A percentile compares a stretch with the other conserved stretches of the same genome.
These are phyloP conservation scores for Cystobasidium slooffiae DNA, from an alignment of 1,284 basidiomycete species.

Conservation along the genomic window DNA sequence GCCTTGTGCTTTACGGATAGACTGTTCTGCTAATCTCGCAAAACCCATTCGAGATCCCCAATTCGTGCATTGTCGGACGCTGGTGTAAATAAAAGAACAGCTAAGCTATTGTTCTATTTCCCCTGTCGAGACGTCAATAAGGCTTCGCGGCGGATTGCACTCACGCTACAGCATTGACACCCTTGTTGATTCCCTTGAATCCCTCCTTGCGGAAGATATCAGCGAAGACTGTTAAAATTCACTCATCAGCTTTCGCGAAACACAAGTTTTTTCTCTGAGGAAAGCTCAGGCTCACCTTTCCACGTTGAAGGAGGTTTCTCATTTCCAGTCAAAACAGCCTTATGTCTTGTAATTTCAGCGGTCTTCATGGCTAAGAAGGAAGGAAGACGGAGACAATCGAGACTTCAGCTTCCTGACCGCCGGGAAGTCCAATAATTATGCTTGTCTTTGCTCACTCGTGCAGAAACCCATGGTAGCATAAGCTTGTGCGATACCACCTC, in stretches of 20 bases:
- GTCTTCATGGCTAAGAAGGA: constrained; percentile 44
- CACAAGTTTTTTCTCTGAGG: background rate
- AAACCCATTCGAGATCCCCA: constrained; percentile 99
- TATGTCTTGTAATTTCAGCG: constrained; percentile 96
- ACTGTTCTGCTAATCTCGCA: constrained; percentile 85
- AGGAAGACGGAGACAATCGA: background rate
- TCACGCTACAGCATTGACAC: constrained; percentile 92
- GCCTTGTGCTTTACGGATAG: constrained; percentile 76
- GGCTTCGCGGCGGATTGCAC: too few species aligned
- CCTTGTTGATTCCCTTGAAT: constrained; percentile 97
- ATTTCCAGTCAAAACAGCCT: constrained; percentile 80
- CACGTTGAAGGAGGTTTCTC: constrained; percentile 88
- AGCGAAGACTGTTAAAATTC: constrained; percentile 26
- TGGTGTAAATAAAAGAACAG: constrained; percentile 15
- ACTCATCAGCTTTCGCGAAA: background rate
- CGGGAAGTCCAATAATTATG: background rate
- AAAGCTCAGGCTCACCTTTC: constrained; percentile 44
- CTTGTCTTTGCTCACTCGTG: constrained; percentile 47
- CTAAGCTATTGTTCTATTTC: too few species aligned
- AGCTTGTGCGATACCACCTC: constrained; percentile 95
- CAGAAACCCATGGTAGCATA: constrained; percentile 77
- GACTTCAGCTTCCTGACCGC: background rate
- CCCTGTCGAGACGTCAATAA: too few species aligned
- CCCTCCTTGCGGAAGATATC: constrained; percentile 95
- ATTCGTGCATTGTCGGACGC: constrained; percentile 92